These are phyloP conservation scores for Astrothelium subdiscretum DNA, from an alignment of 495 filamentous ascomycete species.

Conservation along the genomic window DNA sequence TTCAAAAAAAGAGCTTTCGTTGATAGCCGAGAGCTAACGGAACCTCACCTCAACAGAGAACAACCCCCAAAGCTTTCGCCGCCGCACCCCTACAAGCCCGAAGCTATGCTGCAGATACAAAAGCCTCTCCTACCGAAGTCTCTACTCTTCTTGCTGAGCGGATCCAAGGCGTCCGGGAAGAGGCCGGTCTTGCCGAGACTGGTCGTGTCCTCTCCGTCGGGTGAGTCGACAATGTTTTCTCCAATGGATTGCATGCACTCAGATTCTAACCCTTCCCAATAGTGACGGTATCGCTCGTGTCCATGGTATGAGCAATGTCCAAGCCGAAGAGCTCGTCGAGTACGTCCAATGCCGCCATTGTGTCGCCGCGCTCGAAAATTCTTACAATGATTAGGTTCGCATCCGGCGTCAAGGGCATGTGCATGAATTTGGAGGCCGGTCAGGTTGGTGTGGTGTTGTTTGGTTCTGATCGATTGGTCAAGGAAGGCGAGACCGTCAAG, in stretches of 20 bases:
- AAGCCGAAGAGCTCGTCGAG: slow-evolving; percentile 99
- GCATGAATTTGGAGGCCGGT: slow-evolving; percentile 99
- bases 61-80: slow-evolving; percentile 65
- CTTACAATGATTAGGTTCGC: slow-evolving; percentile 61
- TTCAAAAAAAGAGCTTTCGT: slow-evolving; percentile 8
- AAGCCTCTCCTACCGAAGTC: slow-evolving; percentile 93
- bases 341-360: slow-evolving; percentile 44
- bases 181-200: slow-evolving; percentile 92
- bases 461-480: slow-evolving; percentile 98
- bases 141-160: slow-evolving; percentile 98
- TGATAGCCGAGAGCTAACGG: slow-evolving; percentile 15
- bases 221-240: slow-evolving; percentile 49
- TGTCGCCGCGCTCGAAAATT: slow-evolving; percentile 6
- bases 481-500: slow-evolving; percentile 98
- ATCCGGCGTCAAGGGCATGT: slow-evolving; percentile 99
- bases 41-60: slow-evolving; percentile 54
- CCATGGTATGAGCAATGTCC: slow-evolving; percentile 98
- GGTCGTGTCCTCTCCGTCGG: slow-evolving; percentile 97
- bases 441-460: slow-evolving; percentile 99
- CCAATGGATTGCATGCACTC: slow-evolving; percentile 9
- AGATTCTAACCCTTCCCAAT: slow-evolving; percentile 31
- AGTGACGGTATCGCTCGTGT: slow-evolving; percentile 99
- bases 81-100: slow-evolving; percentile 66
- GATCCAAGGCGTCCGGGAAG: slow-evolving; percentile 95
- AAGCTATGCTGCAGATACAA: slow-evolving; percentile 89